Conservation (phyloP, 139 green algal genomes). For the Closterium sp. region DNA sequence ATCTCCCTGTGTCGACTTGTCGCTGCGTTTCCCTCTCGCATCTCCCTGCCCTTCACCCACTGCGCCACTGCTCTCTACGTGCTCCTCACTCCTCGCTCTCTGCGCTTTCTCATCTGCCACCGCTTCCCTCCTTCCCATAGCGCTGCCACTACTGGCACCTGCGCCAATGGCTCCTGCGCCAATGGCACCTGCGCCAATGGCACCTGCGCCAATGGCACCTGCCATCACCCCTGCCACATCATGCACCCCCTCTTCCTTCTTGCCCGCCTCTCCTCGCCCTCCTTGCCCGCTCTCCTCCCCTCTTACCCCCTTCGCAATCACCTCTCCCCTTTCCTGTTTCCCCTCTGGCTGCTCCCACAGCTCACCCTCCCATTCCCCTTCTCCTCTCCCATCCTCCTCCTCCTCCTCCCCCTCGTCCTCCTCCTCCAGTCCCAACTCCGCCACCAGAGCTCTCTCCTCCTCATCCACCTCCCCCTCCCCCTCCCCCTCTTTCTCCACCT, state of each 20-base stretch:
- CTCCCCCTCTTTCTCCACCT: constrained; percentile 1
- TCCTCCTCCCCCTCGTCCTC: constrained; percentile 39
- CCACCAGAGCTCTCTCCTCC: not conserved
- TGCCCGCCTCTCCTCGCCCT: not conserved
- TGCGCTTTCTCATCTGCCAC: not conserved
- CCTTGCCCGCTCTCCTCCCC: not conserved
- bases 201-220: not conserved
- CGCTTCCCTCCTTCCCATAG: not conserved
- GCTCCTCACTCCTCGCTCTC: too few relatives aligned
- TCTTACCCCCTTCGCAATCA: not conserved
- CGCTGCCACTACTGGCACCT: not conserved
- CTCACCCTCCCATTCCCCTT: not conserved
- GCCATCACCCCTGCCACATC: not conserved
- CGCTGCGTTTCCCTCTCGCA: not conserved
- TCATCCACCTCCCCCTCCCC: not conserved
- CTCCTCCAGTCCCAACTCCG: not conserved
- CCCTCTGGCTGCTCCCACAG: not conserved
- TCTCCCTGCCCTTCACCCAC: not conserved
- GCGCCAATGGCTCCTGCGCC: too few relatives aligned
- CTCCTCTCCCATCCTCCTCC: constrained; percentile 5
- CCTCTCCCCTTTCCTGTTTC: not conserved
- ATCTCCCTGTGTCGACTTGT: not conserved
- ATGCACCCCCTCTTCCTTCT: not conserved
- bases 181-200: not conserved
- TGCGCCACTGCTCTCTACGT: not conserved